Base-by-base conservation (phyloP, 805 yeast genomes). In the Candida ipomoeae region DNA sequence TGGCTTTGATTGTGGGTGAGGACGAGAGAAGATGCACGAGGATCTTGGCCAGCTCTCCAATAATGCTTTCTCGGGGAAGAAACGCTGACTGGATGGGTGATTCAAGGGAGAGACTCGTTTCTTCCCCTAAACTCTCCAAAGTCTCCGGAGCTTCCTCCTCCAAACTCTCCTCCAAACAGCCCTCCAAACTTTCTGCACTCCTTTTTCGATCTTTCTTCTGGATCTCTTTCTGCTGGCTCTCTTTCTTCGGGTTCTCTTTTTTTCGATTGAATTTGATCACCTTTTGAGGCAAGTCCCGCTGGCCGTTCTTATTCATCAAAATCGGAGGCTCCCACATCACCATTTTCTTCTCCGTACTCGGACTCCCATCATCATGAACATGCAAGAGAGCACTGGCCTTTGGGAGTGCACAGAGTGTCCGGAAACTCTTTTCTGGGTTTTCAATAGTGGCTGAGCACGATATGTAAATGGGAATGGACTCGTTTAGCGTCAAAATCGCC, bases 381-480 rank as follows among this genome's bases (percentile, higher is more conserved):
- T 87, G 84, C 14, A 71, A 69, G 1, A 86, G 77, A 1, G 73
- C 63, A 1, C 78, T 78, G 6, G 48, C 31, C 2, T 21, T 43
- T 0, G 75, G 70, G 3, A 89, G 69, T 0, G 96, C 95, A 59
- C 92, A 89, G 23, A 94, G 75, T 3, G 80, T 71, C 35, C 79
- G 66, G 83, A 92, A 87, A 61, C 90, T 95, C 8, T 74, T 60
- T 0, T 71, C 69, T 0, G 99, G 98, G 41, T 82, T 78, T 52
- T 80, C 79, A 49, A 94, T 78, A 0, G 99, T 94, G 0, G 99
- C 99, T 0, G 98, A 91, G 68, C 99, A 92, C 1, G 96, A 87
- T 5, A 94, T 82, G 63, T 87, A 89, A 49, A 48, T 78, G 79
- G 37, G 89, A 29, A 46, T 48, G 5, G 34, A 10, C n/a, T 54